Conservation (phyloP, 495 filamentous ascomycete species). For the Xylaria intraflava region DNA sequence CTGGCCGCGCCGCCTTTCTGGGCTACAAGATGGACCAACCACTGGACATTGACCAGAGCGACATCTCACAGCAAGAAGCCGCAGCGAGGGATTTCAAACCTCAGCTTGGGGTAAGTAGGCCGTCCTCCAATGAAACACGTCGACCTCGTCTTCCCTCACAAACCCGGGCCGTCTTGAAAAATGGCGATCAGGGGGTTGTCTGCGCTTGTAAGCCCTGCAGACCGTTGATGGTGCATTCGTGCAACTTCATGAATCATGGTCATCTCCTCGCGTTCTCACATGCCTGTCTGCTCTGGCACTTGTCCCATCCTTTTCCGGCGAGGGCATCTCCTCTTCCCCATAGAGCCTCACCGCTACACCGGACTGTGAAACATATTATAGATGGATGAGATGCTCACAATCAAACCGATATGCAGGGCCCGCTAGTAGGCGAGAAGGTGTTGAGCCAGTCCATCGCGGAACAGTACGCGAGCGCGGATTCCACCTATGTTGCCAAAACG, state of each 20-base stretch:
- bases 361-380: neutral
- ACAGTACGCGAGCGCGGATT: conserved; percentile 90
- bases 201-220: neutral
- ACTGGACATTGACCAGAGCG: conserved; percentile 22
- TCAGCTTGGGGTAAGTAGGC: conserved; percentile 50
- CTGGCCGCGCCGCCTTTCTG: neutral
- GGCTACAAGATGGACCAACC: conserved; percentile 32
- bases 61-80: conserved; percentile 48
- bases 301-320: neutral
- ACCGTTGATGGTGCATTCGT: neutral
- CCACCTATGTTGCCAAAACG: conserved; percentile 76
- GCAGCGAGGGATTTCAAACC: conserved; percentile 60
- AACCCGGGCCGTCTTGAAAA: neutral
- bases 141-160: neutral
- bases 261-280: neutral
- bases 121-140: neutral
- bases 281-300: neutral
- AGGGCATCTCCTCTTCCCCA: neutral
- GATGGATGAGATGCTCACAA: conserved; percentile 11
- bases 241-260: neutral
- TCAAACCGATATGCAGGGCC: conserved; percentile 51
- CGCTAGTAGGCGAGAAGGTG: conserved; percentile 70
- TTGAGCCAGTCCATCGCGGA: conserved; percentile 70
- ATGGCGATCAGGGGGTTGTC: neutral
- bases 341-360: neutral